phyloP scores from a whole-genome alignment of 2,329 filamentous ascomycete genomes.

The Chalaropsis thielavioides region DNA sequence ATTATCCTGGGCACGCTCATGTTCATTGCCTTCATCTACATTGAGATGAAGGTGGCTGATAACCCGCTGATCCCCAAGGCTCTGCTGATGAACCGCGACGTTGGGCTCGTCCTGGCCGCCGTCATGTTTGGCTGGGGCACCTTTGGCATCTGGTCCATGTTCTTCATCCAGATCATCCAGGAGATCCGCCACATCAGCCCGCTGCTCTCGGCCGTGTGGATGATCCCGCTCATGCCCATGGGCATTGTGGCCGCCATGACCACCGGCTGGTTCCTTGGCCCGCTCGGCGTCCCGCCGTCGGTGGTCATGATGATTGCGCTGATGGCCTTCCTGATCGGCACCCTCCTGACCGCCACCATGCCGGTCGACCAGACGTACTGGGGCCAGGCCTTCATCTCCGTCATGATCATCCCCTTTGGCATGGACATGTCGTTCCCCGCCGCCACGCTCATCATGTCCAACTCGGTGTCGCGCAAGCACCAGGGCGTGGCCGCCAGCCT shows the following conservation, averaged over 20 bases:
- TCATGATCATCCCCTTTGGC: constrained; percentile 44
- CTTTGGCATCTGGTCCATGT: constrained; percentile 41
- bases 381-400: constrained; percentile 45
- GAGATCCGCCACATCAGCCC: constrained; percentile 30
- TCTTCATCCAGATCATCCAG: constrained; percentile 36
- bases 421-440: constrained; percentile 56
- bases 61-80: constrained; percentile 44
- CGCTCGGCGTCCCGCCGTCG: constrained; percentile 25
- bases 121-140: constrained; percentile 39
- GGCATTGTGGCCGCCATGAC: constrained; percentile 33
- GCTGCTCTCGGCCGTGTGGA: constrained; percentile 31
- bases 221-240: constrained; percentile 30
- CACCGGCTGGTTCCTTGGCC: constrained; percentile 30
- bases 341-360: constrained; percentile 31
- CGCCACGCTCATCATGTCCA: constrained; percentile 44
- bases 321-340: constrained; percentile 30
- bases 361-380: constrained; percentile 47
- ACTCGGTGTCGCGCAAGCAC: constrained; percentile 33
- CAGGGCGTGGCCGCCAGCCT: constrained; percentile 38
- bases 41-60: constrained; percentile 34
- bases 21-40: constrained; percentile 39
- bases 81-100: constrained; percentile 26
- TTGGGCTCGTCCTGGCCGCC: constrained; percentile 34
- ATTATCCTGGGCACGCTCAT: constrained; percentile 44
- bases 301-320: constrained; percentile 33